Percentiles rank a stretch among this genome's conserved stretches.
phyloP scores from a whole-genome alignment of 2,329 filamentous ascomycete species.

The Microdochium paspali region DNA sequence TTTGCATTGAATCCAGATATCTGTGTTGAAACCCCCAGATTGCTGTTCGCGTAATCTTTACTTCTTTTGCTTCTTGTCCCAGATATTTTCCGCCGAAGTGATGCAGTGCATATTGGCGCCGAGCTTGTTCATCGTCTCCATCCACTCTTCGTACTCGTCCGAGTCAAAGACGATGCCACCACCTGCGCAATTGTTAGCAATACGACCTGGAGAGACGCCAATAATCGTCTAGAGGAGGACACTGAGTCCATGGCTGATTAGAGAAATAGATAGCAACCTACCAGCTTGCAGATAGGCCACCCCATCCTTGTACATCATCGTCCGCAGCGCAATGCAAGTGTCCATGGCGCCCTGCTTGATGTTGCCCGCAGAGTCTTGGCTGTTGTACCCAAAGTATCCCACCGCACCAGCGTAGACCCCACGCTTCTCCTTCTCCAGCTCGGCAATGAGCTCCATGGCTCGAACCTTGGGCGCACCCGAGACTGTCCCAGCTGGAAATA shows the following conservation, averaged over 20 bases:
- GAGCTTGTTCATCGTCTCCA: conserved; percentile 93
- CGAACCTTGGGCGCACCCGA: conserved; percentile 91
- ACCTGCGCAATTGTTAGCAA: too few species aligned
- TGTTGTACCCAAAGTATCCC: conserved; percentile 88
- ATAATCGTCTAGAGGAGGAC: too few species aligned
- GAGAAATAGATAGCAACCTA: conserved; percentile 22
- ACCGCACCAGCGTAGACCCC: conserved; percentile 94
- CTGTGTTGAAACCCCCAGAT: too few species aligned
- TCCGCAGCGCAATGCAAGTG: conserved; percentile 70
- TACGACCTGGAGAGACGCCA: too few species aligned
- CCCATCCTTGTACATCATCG: conserved; percentile 89
- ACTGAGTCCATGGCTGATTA: too few species aligned
- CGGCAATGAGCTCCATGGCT: conserved; percentile 95
- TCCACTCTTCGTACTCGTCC: conserved; percentile 82
- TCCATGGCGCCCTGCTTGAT: conserved; percentile 82
- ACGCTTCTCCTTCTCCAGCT: conserved; percentile 87
- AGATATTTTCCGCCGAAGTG: conserved; percentile 67
- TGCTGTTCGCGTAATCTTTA: too few species aligned
- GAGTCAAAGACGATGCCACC: conserved; percentile 94
- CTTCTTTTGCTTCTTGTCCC: conserved; percentile 24
- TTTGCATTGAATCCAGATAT: too few species aligned
- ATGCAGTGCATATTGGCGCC: conserved; percentile 86
- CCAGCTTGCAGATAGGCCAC: conserved; percentile 84
- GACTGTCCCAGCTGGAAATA: conserved; percentile 95
- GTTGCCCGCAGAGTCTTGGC: conserved; percentile 52